Base-by-base conservation (phyloP, 345 rosid genomes). In the Salix caprea region DNA sequence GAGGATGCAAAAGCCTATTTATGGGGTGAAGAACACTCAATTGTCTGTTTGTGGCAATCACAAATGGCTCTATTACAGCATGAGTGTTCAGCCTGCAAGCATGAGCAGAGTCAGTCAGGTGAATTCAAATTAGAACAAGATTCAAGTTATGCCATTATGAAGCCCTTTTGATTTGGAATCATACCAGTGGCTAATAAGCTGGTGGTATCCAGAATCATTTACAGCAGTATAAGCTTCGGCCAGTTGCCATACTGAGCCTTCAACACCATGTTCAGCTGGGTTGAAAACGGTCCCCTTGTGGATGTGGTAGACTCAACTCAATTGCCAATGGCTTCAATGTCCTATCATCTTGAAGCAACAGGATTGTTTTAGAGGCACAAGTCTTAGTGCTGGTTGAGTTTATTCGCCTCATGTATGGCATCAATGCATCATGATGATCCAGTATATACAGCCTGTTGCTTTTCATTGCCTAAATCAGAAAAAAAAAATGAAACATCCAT, bases 151-250 rank as follows among this genome's bases (percentile, higher is more conserved):
- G 32, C 62, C 50, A 39, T 18, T 10, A 75, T 12, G 26, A 65
- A 54, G 62, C 24, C 64, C 48, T 62, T 54, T 46, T 6, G 32
- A 24, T 76, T 67, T 56, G 40, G 30, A 30, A 71, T 56, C 71
- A 73, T 92, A 94, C 97, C 97, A 92, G 77, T 95, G 97, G 85
- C 96, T 88, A 77, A 95, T 74, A 69, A 95, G 97, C 81, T 92
- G 97, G 77, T 95, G 99, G 76, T 89, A 91, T 77, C 97, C 96
- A 3, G 99, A 92, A 83, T 95, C 97, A 67, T 87, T 94, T 66
- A 92, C 94, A 23, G 93, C 92, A 5, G 83, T 96, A 21, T 95
- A 95, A 76, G 99, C 97, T 82, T 94, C 92, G 48, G 97, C 97
- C 65, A 94, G 89, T 75, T 92, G 92, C 99, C 99, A 94, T 62